These are phyloP conservation scores for Alternaria panax DNA, from an alignment of 2,329 filamentous ascomycete genomes.

Conservation along the genomic window DNA sequence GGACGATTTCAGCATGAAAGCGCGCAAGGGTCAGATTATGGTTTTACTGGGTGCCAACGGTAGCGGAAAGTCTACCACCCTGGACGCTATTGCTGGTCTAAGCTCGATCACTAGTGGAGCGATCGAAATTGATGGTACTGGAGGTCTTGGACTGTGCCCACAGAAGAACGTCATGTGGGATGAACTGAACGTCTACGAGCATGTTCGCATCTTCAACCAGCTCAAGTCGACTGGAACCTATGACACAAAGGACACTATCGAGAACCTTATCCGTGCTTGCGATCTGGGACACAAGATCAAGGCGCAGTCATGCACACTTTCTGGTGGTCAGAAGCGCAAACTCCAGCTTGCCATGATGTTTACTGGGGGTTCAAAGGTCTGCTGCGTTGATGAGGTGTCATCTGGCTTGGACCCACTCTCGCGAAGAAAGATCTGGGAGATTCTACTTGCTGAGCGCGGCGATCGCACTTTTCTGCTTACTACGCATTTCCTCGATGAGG, in stretches of 20 bases:
- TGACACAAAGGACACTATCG: slow-evolving; percentile 66
- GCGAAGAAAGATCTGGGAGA: slow-evolving; percentile 92
- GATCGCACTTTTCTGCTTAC: slow-evolving; percentile 84
- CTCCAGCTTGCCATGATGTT: slow-evolving; percentile 95
- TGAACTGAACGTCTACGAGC: slow-evolving; percentile 83
- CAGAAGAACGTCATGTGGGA: slow-evolving; percentile 97
- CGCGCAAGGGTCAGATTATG: slow-evolving; percentile 80
- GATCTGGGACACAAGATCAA: slow-evolving; percentile 78
- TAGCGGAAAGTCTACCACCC: slow-evolving; percentile 86
- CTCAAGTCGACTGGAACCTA: slow-evolving; percentile 68
- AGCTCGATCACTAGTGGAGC: slow-evolving; percentile 77
- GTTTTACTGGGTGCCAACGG: slow-evolving; percentile 89
- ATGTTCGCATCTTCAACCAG: slow-evolving; percentile 82
- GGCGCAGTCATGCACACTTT: slow-evolving; percentile 77
- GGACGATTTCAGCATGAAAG: slow-evolving; percentile 73
- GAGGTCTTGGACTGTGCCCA: slow-evolving; percentile 84
- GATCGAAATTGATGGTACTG: slow-evolving; percentile 79
- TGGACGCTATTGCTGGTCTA: slow-evolving; percentile 86
- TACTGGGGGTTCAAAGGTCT: slow-evolving; percentile 85
- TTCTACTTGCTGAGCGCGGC: slow-evolving; percentile 83
- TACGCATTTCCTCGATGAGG: slow-evolving; percentile 93
- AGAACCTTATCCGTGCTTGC: slow-evolving; percentile 70
- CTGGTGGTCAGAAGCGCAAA: slow-evolving; percentile 91
- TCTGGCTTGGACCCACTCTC: slow-evolving; percentile 88
- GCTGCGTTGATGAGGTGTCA: slow-evolving; percentile 90